These are phyloP conservation scores for Emmonsiellopsis sp. DNA, from an alignment of 2,329 filamentous ascomycete genomes.

Conservation along the genomic window DNA sequence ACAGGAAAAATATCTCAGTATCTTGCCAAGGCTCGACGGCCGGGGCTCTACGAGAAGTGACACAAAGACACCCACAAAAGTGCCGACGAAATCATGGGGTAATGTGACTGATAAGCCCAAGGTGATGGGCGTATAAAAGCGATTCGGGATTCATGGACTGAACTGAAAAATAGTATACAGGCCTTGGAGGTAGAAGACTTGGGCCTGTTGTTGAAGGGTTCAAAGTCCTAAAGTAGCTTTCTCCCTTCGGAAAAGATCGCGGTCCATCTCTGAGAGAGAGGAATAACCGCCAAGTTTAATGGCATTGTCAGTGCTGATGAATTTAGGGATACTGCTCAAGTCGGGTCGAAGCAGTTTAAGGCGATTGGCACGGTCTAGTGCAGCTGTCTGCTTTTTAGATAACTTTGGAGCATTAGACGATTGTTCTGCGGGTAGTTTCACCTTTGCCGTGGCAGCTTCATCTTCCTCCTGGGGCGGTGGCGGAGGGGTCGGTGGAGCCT, in stretches of 20 bases:
- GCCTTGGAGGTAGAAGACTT: background rate
- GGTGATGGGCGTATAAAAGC: background rate
- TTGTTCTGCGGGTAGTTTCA: conserved; percentile 9
- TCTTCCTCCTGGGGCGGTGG: conserved; percentile 16
- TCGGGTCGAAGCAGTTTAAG: conserved; percentile 24
- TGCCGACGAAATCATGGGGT: background rate
- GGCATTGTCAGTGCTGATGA: conserved; percentile 21
- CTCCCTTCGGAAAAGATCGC: conserved; percentile 16
- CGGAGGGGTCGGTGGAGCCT: conserved; percentile 11
- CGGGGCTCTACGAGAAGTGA: background rate
- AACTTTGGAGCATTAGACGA: conserved; percentile 13
- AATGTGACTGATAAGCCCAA: background rate
- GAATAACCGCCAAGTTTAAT: conserved; percentile 24
- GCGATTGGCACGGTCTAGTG: conserved; percentile 22
- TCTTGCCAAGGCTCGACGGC: background rate
- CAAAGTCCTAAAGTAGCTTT: background rate
- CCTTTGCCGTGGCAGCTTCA: conserved; percentile 6
- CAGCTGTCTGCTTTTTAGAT: conserved; percentile 19
- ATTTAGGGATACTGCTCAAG: conserved; percentile 18
- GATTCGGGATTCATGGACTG: background rate
- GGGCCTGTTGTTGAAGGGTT: background rate
- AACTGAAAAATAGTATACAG: background rate
- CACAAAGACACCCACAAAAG: background rate
- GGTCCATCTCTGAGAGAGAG: conserved; percentile 24
- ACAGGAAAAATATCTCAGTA: background rate